Evolutionary conservation across 2,329 filamentous ascomycete species (phyloP), one percentile per base, ranked within the genome.

Genomic region (Botrytis elliptica): DNA sequence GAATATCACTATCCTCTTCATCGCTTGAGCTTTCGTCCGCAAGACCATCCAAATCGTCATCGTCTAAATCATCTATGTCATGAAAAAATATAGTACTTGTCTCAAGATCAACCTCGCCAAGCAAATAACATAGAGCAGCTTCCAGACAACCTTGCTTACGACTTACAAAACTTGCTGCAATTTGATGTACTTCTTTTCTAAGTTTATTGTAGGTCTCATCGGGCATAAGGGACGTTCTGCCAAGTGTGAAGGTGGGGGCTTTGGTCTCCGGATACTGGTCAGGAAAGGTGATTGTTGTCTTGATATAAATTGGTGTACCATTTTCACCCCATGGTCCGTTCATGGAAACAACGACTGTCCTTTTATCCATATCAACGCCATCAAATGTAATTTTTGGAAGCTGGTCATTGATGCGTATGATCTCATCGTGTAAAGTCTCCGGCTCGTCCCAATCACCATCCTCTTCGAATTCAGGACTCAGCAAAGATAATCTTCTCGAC

Each of bases 11-110:
- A 66, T 95, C 93, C 76, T 95, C 93, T 75, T 93, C 92, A 75
- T 94, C 92, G 78, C 93, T 97, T 4, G 94, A 98, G 77, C 93
- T 95, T 76, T 96, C 93, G 73, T 93, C 92, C 44, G 85, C 87
- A 52, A 90, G 82, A 4, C 84, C 88, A 74, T 87, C 88, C 9
- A 88, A 79, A 78, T 82, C 79, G 71, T 88, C 89, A 76, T 88
- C 88, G 76, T 92, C 90, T 76, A 90, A 86, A 18, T 91, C 88
- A 64, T 85, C 83, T 66, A 83, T 82, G 81, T 85, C 73, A 75
- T 89, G 89, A 75, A 89, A 88, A 79, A 91, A 90, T 0, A 86
- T 87, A 10, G 88, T 88, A 78, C 89, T 90, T 62, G 84, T 85
- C 67, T 89, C 87, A 6, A 91, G 83, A 77, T 90, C 87, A 25